Conservation (phyloP, 257 asterid species). For the Solanum pimpinellifolium region DNA sequence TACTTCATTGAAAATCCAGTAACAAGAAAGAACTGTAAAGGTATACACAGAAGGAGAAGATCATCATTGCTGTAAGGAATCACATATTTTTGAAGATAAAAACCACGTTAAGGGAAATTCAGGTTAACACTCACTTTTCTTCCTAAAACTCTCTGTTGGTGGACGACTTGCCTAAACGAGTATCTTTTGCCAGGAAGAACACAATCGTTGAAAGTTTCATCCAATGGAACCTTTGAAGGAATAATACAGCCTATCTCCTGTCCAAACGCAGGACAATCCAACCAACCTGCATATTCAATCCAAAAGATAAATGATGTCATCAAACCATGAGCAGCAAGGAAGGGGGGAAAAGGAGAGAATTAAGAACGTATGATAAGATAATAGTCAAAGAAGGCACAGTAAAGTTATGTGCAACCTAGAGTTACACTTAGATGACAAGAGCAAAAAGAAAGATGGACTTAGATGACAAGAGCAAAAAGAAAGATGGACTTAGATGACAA, state of each 20-base stretch:
- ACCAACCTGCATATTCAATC: conserved; percentile 63
- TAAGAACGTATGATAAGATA: not conserved
- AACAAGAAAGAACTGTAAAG: not conserved
- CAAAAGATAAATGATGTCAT: not conserved
- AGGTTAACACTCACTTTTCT: conserved; percentile 45
- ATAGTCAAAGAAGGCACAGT: not conserved
- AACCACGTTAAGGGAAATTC: not conserved
- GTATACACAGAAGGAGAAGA: not conserved
- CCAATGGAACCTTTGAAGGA: conserved; percentile 96
- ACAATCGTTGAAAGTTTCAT: conserved; percentile 63
- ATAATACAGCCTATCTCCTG: conserved; percentile 60
- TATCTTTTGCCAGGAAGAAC: conserved; percentile 85
- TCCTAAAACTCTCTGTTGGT: conserved; percentile 59
- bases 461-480: not conserved
- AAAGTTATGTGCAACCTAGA: not conserved
- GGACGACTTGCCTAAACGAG: conserved; percentile 82
- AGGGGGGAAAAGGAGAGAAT: not conserved
- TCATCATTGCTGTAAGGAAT: not conserved
- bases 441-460: not conserved
- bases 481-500: not conserved
- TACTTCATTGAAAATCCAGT: not conserved
- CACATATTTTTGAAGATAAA: not conserved
- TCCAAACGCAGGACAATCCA: conserved; percentile 83
- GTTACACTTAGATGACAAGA: not conserved
- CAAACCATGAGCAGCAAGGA: not conserved